Base-by-base conservation (phyloP, 805 yeast genomes). In the Pichia nanzhaoensis region DNA sequence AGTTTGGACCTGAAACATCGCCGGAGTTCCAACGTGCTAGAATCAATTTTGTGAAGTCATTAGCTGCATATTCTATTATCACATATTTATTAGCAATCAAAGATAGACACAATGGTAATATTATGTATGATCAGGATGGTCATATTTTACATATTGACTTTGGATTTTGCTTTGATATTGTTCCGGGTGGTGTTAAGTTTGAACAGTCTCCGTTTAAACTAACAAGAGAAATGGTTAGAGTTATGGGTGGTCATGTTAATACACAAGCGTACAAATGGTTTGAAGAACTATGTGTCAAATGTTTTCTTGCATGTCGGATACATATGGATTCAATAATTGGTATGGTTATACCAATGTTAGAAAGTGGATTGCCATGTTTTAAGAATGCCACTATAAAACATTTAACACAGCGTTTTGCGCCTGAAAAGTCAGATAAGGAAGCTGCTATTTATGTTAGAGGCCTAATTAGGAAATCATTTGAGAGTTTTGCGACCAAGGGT, bases 141-240 rank as follows among this genome's bases (percentile, higher is more conserved):
- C 96, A 93, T 61, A 78, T 95, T 50, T 69, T 95, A 51, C 99
- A 93, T 65, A 87, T 95, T 64, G 99, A 93, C 67, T 93, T 93
- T 68, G 99, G 99, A 3, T 93, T 93, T 74, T 90, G 96, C 57
- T 95, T 93, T 62, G 99, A 93, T 67, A 93, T 93, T 63, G 97
- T 87, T 30, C 99, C 99, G 9, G 99, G 99, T 53, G 99, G 99
- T 31, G 97, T 93, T 40, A 87, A 82, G 58, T 95, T 93, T 61
- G 99, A 93, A 58, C 95, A 88, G n/a, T 96, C 95, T 1, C 98
- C 99, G 12, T 93, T 93, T 72, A 93, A 93, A 61, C 75, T 93
- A 52, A 93, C 99, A 3, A 85, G 83, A 55, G 99, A 93, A 59
- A 93, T 95, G 99, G 84, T 93, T 5, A 76, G 79, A 60, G 97